phyloP scores from a whole-genome alignment of 352 stramenopile species.

The Aphanomyces invadans region DNA sequence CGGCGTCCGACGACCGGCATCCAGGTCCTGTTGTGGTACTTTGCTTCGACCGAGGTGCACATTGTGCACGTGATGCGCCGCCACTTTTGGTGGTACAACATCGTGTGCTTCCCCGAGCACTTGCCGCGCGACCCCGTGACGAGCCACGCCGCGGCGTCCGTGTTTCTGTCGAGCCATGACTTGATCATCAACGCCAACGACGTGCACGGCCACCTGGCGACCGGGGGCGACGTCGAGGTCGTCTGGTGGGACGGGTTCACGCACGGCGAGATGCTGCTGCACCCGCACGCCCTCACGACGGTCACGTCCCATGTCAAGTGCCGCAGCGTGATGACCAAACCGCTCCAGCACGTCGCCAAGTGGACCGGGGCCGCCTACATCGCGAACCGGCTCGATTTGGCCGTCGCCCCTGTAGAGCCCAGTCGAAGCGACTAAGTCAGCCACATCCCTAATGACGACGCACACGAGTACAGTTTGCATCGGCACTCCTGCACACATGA shows the following conservation, averaged over 20 bases:
- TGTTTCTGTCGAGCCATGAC: slow-evolving; percentile 2
- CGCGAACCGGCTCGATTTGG: neutral
- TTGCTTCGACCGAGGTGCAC: slow-evolving; percentile 21
- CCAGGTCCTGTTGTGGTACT: slow-evolving; percentile 10
- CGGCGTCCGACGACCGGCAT: neutral
- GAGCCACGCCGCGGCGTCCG: neutral
- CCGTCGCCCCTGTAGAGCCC: no score
- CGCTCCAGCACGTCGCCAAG: neutral
- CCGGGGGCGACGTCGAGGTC: neutral
- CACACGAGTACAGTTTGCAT: no score
- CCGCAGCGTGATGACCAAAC: neutral
- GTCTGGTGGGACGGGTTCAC: slow-evolving; percentile 6
- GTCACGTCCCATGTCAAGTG: slow-evolving; percentile 7
- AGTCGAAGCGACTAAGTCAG: no score
- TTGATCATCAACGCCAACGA: slow-evolving; percentile 4
- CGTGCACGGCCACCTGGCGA: neutral
- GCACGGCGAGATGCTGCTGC: slow-evolving; percentile 7
- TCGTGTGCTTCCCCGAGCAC: slow-evolving; percentile 14
- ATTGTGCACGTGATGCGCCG: slow-evolving; percentile 9
- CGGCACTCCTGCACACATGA: no score
- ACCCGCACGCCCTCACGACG: neutral
- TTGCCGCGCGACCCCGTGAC: slow-evolving; percentile 4
- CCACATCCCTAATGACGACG: no score
- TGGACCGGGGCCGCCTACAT: slow-evolving; percentile 1
- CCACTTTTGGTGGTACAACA: slow-evolving; percentile 24